Evolutionary conservation across 257 asterid species (phyloP), one percentile per base, ranked within the genome.

Genomic region (Penstemon barbatus): DNA sequence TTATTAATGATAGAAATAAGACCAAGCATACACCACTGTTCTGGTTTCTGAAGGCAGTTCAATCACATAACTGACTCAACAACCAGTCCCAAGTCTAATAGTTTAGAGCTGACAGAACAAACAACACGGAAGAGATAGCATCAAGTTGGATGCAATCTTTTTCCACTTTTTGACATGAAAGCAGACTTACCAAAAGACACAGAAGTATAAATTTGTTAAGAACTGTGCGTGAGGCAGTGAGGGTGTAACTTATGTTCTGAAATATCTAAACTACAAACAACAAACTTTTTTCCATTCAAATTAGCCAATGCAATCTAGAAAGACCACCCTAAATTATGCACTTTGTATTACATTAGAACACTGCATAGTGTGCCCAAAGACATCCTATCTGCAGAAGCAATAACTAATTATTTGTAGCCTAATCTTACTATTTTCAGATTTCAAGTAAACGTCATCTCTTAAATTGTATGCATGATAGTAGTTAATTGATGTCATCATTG

Each of bases 31-130:
- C 18, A 43, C 11, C 38, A 61, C n/a, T 18, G 58, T 46, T 56
- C 40, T 61, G 37, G 66, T 19, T 68, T 61, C 37, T 49, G 18
- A 68, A 59, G 5, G 63, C 66, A 42, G 51, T 41, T 49, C 36
- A 51, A 54, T 48, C 37, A 55, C 71, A 66, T 43, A 59, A 18
- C 15, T 46, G 60, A 72, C n/a, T 3, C 39, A 72, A 67, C 58
- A 74, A 62, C 55, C 37, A 55, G 39, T 69, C 45, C 63, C 58
- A 68, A 56, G 51, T 49, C 70, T 7, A 57, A 12, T 63, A 56
- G 11, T n/a, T 39, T 36, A 36, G 75, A 57, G 50, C 8, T 4
- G 37, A 50, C 57, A 10, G 19, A 45, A 64, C 19, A 62, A 64
- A 64, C 19, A 45, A 63, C 54, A 51, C 38, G 18, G 40, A 33